Conservation (phyloP, 2,329 filamentous ascomycete species). For the Cladosporium oxysporum region DNA sequence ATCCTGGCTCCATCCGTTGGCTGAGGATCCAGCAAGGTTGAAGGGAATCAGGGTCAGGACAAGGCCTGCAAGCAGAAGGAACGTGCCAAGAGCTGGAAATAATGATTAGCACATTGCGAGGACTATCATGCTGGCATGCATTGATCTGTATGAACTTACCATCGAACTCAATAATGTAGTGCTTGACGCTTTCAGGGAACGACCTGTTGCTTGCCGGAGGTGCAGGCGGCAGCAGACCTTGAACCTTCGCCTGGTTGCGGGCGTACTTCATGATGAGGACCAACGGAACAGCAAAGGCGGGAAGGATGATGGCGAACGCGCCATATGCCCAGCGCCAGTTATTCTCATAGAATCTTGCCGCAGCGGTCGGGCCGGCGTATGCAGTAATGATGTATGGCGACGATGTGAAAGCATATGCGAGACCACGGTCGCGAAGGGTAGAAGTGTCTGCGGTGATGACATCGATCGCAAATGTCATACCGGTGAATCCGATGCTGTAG, state of each 20-base stretch:
- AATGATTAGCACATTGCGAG: not conserved
- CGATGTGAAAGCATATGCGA: constrained; percentile 35
- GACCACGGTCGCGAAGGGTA: constrained; percentile 34
- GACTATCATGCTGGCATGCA: not conserved
- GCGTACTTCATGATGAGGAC: constrained; percentile 33
- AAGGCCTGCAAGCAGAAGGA: constrained; percentile 50
- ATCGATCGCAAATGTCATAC: constrained; percentile 34
- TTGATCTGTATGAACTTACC: constrained; percentile 21
- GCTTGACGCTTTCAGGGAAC: constrained; percentile 26
- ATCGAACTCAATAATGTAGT: constrained; percentile 37
- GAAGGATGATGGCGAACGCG: constrained; percentile 35
- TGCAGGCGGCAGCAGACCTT: constrained; percentile 32
- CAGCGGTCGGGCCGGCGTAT: constrained; percentile 33
- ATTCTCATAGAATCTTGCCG: constrained; percentile 28
- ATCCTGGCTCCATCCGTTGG: constrained; percentile 39
- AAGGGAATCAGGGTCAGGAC: constrained; percentile 70
- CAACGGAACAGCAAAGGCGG: constrained; percentile 32
- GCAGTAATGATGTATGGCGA: constrained; percentile 39
- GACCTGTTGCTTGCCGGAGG: constrained; percentile 28
- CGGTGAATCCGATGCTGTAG: constrained; percentile 35
- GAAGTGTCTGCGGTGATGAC: constrained; percentile 39
- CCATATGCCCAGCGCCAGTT: constrained; percentile 38
- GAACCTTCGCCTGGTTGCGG: constrained; percentile 32
- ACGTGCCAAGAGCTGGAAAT: constrained; percentile 28
- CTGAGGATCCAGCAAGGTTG: constrained; percentile 49